Base-by-base conservation (phyloP, 2,329 filamentous ascomycete species). In the Epichloe glyceriae region DNA sequence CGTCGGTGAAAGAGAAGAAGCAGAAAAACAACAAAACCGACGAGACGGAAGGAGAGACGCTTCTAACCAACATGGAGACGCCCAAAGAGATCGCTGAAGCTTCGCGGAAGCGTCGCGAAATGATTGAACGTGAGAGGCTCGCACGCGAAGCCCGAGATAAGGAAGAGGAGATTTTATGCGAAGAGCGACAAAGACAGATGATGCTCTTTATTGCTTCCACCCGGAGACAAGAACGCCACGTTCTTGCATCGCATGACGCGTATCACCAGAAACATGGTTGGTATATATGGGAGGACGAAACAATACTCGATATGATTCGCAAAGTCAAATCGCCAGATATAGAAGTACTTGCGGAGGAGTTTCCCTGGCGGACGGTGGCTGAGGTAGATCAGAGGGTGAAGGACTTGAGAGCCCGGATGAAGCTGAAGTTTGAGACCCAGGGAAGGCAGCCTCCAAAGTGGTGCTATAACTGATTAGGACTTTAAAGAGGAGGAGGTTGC, bases 211-310 rank as follows among this genome's bases (percentile, higher is more conserved):
- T 55, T 7, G 50, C 50, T 11, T 56, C 54, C 2, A 53, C 52
- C 3, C 54, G 58, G 43, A 5, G n/a, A 38, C 47, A 50, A 8
- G 43, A 45, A 4, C 34, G 11, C 6, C 14, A 17, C 8, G 19
- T 4, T 12, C 19, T 43, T 12, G 22, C 37, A 12, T 26, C 35
- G 7, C 41, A 33, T 3, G 54, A 54, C 10, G 43, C 46, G 8
- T 62, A 64, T 34, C 56, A 53, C 22, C 46, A 56, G 22, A 53
- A 52, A 41, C 46, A 62, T 26, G 59, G 59, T 8, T 64, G 62
- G 61, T 35, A 54, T 30, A 48, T 54, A 39, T 52, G 52, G 51
- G 62, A 64, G 50, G 62, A 64, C 50, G 55, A 62, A 1, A 47
- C 33, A n/a, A 53, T 64, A 15, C 50, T 64, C 10, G 52, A 46